Base-by-base conservation (phyloP, 345 rosid species). In the Anacardium occidentale region DNA sequence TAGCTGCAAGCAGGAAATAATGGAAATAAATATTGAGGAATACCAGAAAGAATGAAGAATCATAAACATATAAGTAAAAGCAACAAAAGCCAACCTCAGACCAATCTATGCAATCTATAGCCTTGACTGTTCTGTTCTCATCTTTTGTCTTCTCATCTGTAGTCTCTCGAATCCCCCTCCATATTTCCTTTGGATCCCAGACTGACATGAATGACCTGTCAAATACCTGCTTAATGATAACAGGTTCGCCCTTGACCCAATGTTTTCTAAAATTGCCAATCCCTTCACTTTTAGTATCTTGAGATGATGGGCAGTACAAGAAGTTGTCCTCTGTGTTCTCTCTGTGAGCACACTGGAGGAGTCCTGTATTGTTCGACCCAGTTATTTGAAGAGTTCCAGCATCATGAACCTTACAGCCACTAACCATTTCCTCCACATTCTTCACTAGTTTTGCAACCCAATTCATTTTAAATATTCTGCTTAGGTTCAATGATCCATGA, bases 381-480 rank as follows among this genome's bases (percentile, higher is more conserved):
- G 71, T 53, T 24, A 59, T 81, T 72, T 50, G 75, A 53, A 66
- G 66, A 77, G 80, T 54, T 42, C 64, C 72, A 76, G 74, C n/a
- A 55, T 83, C 83, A 75, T 76, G 58, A 71, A 90, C 87, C 83
- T 78, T 87, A 78, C 98, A 95, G 66, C 99, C 94, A 68, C 76
- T 77, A 72, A 93, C 98, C 92, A 95, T 85, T 81, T 95, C 98
- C 80, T 95, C 99, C 61, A 86, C 92, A 69, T 90, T 93, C 77
- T 93, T 95, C 68, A 91, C 97, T 78, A 93, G 92, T 75, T 93
- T 93, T 56, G 99, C 97, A 75, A 91, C 95, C 99, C 98, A 96
- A 70, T 91, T 96, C 96, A 93, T 93, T 89, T 96, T 96, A 75
- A 93, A 93, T 71, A 91, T 96, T 76, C 96, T 89, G 62, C 87